Base-by-base conservation (phyloP, 345 rosid species). In the Rhodamnia argentea region DNA sequence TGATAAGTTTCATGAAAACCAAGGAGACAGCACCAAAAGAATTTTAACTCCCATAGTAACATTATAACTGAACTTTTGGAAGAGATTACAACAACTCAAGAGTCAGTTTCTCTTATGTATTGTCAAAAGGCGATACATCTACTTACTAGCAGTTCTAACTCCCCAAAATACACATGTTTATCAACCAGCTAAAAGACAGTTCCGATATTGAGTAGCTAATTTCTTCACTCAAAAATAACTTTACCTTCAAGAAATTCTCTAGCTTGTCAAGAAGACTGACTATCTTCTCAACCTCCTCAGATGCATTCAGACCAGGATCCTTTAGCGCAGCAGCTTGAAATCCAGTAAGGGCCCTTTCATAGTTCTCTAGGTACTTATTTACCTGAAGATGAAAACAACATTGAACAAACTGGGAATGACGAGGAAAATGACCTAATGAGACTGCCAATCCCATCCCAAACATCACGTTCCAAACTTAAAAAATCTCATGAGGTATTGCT, bases 221-320 rank as follows among this genome's bases (percentile, higher is more conserved):
- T 32, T 70, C 44, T 70, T 70, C 78, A 32, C 47, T 32, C 24
- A 32, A 32, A 32, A 32, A 70, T 16, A 82, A 11, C 58, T 64
- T 91, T 91, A 93, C 97, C 93, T 82, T 92, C 90, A 92, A 84
- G 85, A 91, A 85, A 83, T 86, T 91, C 26, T 93, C 94, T 78
- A 93, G 84, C 87, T 92, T 93, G 85, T 94, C 90, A 10, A 94
- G 93, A 90, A 94, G 95, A 89, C 89, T 90, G 86, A 94, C 89
- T 74, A 92, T 90, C 88, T 87, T 92, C 84, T 88, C 90, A 83
- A 92, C 95, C 91, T 93, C 97, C 87, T 88, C 92, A 51, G 85
- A 57, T 84, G 96, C 96, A 90, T 91, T 91, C 40, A 94, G 91
- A 87, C 93, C 91, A 47, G 97, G 97, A 88, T 94, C 97, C 92